These are phyloP conservation scores for Ascoidea asiatica DNA, from an alignment of 805 yeast species.

Conservation along the genomic window DNA sequence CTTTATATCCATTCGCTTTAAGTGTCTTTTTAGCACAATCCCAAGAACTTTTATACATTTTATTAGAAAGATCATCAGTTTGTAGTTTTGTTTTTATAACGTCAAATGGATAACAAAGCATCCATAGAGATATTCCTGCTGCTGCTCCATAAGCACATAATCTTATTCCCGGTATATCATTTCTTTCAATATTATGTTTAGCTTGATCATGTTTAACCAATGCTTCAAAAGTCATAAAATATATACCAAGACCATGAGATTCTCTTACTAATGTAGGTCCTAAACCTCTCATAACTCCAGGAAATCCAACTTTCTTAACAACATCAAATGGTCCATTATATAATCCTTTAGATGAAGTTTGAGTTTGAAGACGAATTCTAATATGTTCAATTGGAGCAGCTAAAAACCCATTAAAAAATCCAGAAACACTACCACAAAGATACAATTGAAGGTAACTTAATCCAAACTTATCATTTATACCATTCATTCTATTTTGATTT, in stretches of 20 bases:
- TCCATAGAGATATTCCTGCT: conserved; percentile 87
- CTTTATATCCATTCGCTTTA: conserved; percentile 49
- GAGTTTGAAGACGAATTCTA: conserved; percentile 88
- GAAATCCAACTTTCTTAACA: conserved; percentile 47
- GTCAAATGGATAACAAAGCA: conserved; percentile 75
- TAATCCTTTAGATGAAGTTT: conserved; percentile 35
- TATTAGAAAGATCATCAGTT: conserved; percentile 47
- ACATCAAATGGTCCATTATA: conserved; percentile 70
- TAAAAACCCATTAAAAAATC: conserved; percentile 75
- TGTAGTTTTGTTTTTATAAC: conserved; percentile 86
- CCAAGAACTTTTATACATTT: conserved; percentile 43
- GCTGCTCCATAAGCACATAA: conserved; percentile 80
- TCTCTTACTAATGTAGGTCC: conserved; percentile 77
- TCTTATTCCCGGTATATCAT: conserved; percentile 79
- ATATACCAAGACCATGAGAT: conserved; percentile 76
- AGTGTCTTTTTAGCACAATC: conserved; percentile 44
- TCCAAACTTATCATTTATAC: conserved; percentile 16
- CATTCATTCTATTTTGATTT: conserved; percentile 23
- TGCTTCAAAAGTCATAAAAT: conserved; percentile 86
- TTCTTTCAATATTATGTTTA: conserved; percentile 33
- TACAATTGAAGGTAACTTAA: conserved; percentile 58
- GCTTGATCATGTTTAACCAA: conserved; percentile 54
- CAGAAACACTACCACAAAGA: conserved; percentile 81
- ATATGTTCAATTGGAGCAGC: conserved; percentile 94
- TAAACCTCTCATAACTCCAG: conserved; percentile 68